A percentile compares a stretch with the other conserved stretches of the same genome.
These are phyloP conservation scores for Mariannaea elegans DNA, from an alignment of 2,329 filamentous ascomycete genomes.

Conservation along the genomic window DNA sequence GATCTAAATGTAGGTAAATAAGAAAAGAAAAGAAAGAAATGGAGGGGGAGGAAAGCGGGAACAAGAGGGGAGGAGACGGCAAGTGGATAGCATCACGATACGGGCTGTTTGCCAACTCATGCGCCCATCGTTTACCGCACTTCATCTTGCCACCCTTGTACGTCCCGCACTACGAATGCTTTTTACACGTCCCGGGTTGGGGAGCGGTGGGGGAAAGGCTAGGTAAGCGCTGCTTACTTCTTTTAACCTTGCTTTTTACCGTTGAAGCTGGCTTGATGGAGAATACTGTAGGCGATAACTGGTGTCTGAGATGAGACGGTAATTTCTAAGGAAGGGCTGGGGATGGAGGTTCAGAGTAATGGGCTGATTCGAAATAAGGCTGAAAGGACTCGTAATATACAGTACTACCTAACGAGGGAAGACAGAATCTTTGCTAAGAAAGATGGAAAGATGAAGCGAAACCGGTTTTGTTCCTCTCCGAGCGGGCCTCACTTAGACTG, in stretches of 20 bases:
- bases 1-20: neutral
- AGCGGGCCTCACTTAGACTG: constrained; percentile 2
- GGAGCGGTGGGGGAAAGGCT: neutral
- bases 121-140: constrained; percentile 10
- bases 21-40: neutral
- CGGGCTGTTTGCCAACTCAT: constrained; percentile 35
- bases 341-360: too few relatives aligned
- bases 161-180: constrained; percentile 27
- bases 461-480: constrained; percentile 26
- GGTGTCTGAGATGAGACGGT: too few relatives aligned
- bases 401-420: neutral
- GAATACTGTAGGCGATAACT: too few relatives aligned
- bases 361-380: too few relatives aligned
- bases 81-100: constrained; percentile 21
- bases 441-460: constrained; percentile 28
- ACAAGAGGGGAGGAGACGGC: neutral
- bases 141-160: constrained; percentile 8
- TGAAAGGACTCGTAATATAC: neutral
- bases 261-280: too few relatives aligned
- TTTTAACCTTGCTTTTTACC: neutral
- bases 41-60: neutral
- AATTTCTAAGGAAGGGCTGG: too few relatives aligned
- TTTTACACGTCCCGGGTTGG: neutral
- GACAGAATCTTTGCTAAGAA: neutral
- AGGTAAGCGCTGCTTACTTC: neutral